Conservation (phyloP, 208 protist species). For the Vickermania ingenoplastis region DNA sequence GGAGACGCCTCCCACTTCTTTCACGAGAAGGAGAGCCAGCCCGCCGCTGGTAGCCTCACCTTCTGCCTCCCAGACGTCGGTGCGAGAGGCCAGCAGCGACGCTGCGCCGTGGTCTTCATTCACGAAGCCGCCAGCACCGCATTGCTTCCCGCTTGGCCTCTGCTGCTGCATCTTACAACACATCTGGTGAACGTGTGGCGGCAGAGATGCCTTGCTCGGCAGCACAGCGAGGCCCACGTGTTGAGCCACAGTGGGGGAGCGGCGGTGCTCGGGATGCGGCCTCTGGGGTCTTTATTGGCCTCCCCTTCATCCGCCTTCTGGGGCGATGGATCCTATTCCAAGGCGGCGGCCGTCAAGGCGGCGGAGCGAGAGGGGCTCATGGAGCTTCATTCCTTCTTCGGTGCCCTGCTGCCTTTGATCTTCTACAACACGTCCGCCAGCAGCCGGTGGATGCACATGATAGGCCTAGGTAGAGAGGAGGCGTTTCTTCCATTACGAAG, state of each 20-base stretch:
- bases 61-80: slow-evolving; percentile 78
- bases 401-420: slow-evolving; percentile 16
- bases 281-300: no score
- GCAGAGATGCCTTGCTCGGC: background rate
- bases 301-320: no score
- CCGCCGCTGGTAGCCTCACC: slow-evolving; percentile 44
- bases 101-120: slow-evolving; percentile 62
- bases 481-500: no score
- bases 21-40: slow-evolving; percentile 36
- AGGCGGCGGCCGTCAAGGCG: no score
- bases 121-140: slow-evolving; percentile 31
- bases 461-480: no score
- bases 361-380: background rate
- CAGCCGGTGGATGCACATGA: no score
- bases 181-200: slow-evolving; percentile 34
- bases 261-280: no score
- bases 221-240: background rate
- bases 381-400: slow-evolving; percentile 15
- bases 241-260: background rate
- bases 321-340: no score
- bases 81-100: slow-evolving; percentile 63
- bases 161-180: slow-evolving; percentile 23
- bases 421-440: slow-evolving; percentile 6
- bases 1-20: slow-evolving; percentile 54
- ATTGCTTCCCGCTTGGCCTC: slow-evolving; percentile 37